phyloP scores from a whole-genome alignment of 768 basidiomycete genomes.

The Mycena floridula region DNA sequence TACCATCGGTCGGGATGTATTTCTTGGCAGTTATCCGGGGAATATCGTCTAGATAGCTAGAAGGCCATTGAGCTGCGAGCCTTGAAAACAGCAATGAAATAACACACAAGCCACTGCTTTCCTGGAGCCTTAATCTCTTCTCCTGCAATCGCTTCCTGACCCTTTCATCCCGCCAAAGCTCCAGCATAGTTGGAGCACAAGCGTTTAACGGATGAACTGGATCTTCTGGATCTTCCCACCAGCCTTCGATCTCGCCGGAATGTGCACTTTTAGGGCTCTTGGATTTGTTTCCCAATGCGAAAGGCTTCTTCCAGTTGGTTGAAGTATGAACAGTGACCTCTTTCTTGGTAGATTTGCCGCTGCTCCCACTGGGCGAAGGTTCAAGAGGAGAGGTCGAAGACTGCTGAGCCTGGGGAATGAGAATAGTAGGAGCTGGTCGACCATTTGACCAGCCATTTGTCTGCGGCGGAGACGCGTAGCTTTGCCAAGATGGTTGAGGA shows the following conservation, averaged over 20 bases:
- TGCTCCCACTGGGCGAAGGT: conserved; percentile 19
- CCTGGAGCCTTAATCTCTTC: conserved; percentile 65
- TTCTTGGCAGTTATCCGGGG: conserved; percentile 72
- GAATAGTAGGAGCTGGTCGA: conserved; percentile 45
- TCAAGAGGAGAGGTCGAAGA: conserved; percentile 22
- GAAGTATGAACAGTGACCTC: conserved; percentile 60
- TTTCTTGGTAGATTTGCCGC: conserved; percentile 30
- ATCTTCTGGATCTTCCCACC: conserved; percentile 85
- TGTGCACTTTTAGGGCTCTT: conserved; percentile 67
- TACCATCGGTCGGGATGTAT: conserved; percentile 76
- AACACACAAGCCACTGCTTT: conserved; percentile 81
- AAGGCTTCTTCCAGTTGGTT: conserved; percentile 64
- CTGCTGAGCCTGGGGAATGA: conserved; percentile 32
- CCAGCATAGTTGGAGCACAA: conserved; percentile 58
- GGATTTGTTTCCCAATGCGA: conserved; percentile 50
- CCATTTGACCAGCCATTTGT: conserved; percentile 25
- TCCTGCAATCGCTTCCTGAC: conserved; percentile 61
- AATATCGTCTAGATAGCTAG: conserved; percentile 78
- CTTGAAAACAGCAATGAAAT: conserved; percentile 6
- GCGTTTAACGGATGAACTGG: conserved; percentile 68
- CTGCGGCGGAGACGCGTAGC: conserved; percentile 18
- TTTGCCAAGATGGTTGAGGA: conserved; percentile 31
- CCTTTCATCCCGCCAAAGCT: conserved; percentile 70
- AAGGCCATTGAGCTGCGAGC: conserved; percentile 7
- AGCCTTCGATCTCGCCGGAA: conserved; percentile 67